phyloP scores from a whole-genome alignment of 2,329 filamentous ascomycete species.

The Aspergillus sp. region DNA sequence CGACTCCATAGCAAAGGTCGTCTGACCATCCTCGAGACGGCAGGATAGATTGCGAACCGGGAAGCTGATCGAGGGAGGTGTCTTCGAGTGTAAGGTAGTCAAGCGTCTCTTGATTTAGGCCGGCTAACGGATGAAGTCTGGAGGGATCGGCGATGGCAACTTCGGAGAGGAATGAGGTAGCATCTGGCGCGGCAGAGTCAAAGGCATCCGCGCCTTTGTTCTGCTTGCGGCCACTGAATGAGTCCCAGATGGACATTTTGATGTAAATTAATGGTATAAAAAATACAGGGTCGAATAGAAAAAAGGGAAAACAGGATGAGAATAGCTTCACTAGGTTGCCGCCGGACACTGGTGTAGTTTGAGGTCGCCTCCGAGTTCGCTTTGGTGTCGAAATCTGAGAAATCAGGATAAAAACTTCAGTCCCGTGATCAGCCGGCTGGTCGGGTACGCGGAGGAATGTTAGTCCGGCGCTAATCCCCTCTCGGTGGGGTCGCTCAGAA shows the following conservation, averaged over 20 bases:
- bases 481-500: conserved; percentile 32
- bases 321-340: neutral
- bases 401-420: conserved; percentile 46
- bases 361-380: conserved; percentile 12
- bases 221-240: conserved; percentile 63
- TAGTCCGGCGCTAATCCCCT: conserved; percentile 31
- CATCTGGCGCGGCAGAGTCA: conserved; percentile 77
- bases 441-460: conserved; percentile 25
- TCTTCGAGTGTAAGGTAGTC: conserved; percentile 97
- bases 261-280: conserved; percentile 29
- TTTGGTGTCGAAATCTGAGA: conserved; percentile 22
- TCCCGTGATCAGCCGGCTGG: conserved; percentile 36
- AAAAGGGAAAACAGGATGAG: conserved; percentile 9
- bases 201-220: conserved; percentile 64
- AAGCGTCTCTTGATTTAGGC: conserved; percentile 87
- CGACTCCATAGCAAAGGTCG: conserved; percentile 96
- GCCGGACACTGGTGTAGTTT: conserved; percentile 3
- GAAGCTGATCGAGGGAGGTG: conserved; percentile 81
- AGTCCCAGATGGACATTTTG: conserved; percentile 64
- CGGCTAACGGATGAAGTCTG: conserved; percentile 88
- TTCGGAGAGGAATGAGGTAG: conserved; percentile 81
- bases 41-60: conserved; percentile 82
- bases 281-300: conserved; percentile 27
- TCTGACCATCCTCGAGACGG: conserved; percentile 97
- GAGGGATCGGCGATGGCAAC: conserved; percentile 82